Evolutionary conservation across 306 rosid genomes (phyloP), one percentile per base, ranked within the genome.

Genomic region (Acacia melanoxylon): DNA sequence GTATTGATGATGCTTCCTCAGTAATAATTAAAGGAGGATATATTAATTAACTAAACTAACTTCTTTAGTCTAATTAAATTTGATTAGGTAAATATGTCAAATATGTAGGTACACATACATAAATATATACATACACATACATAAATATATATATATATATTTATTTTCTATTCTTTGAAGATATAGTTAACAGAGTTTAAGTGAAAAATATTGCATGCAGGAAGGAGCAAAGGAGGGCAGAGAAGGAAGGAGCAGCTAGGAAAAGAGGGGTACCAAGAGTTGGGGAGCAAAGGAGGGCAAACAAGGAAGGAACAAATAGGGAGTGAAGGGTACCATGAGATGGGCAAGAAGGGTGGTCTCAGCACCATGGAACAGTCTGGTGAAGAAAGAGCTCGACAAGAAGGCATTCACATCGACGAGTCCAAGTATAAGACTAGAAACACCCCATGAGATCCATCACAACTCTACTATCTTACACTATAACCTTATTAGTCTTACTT

Each of bases 191-290:
- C 1, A 37, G 8, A 5, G 8, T 37, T 37, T 37, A 37, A 5
- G 8, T 5, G 40, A 37, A 37, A 35, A 37, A 37, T 37, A 6
- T 37, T 37, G 40, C 40, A 62, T 73, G 77, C 62, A 90, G 91
- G 92, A 74, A 75, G 93, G 83, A 89, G 90, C 89, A 74, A 71
- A 10, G 94, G 98, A 72, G 94, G 98, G 72, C 90, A 85, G 81
- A 80, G 80, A 0, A 87, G 98, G 89, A 88, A 78, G 79, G 90
- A 91, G 81, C 91, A 94, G 83, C 67, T 94, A 29, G 96, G 96
- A 8, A 81, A 58, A 8, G 90, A 90, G 17, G 97, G 94, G 54
- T 90, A 86, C 76, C 94, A 65, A 31, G 94, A 88, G 54, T 20
- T 85, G 82, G 91, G 85, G 3, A 58, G 86, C 49, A 82, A 79